Evolutionary conservation across 768 basidiomycete species (phyloP).

Genomic region (Boletus barrowsii): DNA sequence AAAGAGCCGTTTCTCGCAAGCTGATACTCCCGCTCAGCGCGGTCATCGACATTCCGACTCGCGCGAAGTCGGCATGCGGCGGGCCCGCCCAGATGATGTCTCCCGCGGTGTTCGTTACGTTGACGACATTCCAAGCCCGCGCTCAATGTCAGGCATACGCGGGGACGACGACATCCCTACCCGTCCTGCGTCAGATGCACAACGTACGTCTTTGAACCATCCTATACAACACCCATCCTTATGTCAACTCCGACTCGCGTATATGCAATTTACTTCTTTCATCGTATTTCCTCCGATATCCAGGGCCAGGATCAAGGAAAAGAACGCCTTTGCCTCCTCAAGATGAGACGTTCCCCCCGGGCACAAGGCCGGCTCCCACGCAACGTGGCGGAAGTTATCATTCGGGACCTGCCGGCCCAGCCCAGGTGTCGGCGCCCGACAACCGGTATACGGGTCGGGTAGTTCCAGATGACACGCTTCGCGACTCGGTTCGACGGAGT

Average conservation of each 20-base stretch:
- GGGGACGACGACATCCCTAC: slow-evolving; percentile 17
- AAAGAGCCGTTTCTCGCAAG: slow-evolving; percentile 26
- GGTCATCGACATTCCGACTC: slow-evolving; percentile 11
- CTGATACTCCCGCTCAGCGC: slow-evolving; percentile 10
- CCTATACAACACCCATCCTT: slow-evolving; percentile 27
- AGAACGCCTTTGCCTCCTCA: slow-evolving; percentile 38
- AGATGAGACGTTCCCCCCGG: slow-evolving; percentile 28
- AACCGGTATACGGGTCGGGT: slow-evolving; percentile 3
- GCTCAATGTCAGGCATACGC: slow-evolving; percentile 15
- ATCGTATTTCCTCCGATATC: slow-evolving; percentile 19
- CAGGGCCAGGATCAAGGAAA: slow-evolving; percentile 32
- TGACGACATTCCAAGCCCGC: slow-evolving; percentile 22
- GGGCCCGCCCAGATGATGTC: slow-evolving; percentile 20
- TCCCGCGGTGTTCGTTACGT: slow-evolving; percentile 8
- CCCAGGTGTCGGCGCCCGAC: slow-evolving; percentile 6
- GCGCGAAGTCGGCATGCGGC: slow-evolving; percentile 16
- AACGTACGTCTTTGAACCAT: slow-evolving; percentile 38
- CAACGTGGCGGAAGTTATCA: slow-evolving; percentile 12
- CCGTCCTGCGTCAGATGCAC: slow-evolving; percentile 28
- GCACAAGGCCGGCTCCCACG: slow-evolving; percentile 8
- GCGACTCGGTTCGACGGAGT: slow-evolving; percentile 13
- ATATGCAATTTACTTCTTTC: slow-evolving; percentile 19
- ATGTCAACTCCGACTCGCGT: slow-evolving; percentile 25
- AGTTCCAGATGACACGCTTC: background rate
- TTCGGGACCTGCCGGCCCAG: background rate